A percentile compares a stretch with the other conserved stretches of the same genome.
Evolutionary conservation across 2,329 filamentous ascomycete genomes (phyloP).

Genomic region (Talaromyces sp.): DNA sequence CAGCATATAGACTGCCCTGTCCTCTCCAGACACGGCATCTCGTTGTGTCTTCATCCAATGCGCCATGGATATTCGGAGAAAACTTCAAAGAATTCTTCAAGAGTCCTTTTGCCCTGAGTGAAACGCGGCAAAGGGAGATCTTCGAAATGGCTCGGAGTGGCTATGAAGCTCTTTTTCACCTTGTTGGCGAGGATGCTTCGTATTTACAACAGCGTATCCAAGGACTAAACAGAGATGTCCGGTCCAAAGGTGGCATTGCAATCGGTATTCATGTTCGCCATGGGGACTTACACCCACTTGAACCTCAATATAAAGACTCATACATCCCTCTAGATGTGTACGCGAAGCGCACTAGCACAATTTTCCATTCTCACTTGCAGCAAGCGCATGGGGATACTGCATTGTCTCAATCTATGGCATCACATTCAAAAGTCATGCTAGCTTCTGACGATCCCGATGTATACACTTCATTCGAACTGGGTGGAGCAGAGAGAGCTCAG

Average conservation of each 20-base stretch:
- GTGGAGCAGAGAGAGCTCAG: conserved; percentile 60
- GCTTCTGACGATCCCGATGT: conserved; percentile 81
- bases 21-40: conserved; percentile 73
- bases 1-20: conserved; percentile 73
- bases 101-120: conserved; percentile 48
- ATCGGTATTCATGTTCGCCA: conserved; percentile 77
- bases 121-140: conserved; percentile 57
- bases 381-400: conserved; percentile 17
- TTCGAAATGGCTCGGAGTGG: conserved; percentile 67
- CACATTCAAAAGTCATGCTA: conserved; percentile 52
- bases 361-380: conserved; percentile 42
- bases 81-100: conserved; percentile 55
- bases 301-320: conserved; percentile 71
- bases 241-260: conserved; percentile 50
- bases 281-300: conserved; percentile 73
- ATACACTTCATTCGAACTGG: conserved; percentile 63
- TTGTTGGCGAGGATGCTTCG: conserved; percentile 61
- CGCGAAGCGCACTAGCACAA: conserved; percentile 55
- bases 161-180: conserved; percentile 70
- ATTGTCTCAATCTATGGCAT: conserved; percentile 39
- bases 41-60: conserved; percentile 67
- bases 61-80: conserved; percentile 61
- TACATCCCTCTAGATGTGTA: conserved; percentile 75
- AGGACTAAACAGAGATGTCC: conserved; percentile 50
- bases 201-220: conserved; percentile 62